A percentile compares a stretch with the other conserved stretches of the same genome.
phyloP scores from a whole-genome alignment of 2,329 filamentous ascomycete species.

The Cryphonectria naterciae region DNA sequence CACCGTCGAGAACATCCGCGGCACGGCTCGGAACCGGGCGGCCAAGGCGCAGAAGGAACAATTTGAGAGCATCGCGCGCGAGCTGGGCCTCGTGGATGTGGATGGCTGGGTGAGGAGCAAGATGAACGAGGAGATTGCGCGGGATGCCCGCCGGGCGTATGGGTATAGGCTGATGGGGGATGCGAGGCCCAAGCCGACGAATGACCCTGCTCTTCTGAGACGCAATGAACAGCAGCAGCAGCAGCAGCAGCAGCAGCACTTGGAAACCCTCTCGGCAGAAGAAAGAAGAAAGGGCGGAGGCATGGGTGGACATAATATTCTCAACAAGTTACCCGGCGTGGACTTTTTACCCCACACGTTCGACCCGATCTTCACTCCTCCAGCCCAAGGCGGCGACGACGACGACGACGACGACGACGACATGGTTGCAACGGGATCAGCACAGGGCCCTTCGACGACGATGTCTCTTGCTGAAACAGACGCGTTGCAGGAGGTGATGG shows the following conservation, averaged over 20 bases:
- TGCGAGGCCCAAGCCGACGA: constrained; percentile 8
- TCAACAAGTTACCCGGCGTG: constrained; percentile 7
- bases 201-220: background rate
- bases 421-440: background rate
- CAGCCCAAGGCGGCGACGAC: background rate
- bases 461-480: background rate
- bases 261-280: background rate
- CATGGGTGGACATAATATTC: background rate
- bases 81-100: constrained; percentile 20
- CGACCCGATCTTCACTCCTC: background rate
- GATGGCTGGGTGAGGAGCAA: constrained; percentile 22
- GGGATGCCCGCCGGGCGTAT: constrained; percentile 18
- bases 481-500: background rate
- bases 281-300: background rate
- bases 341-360: background rate
- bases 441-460: background rate
- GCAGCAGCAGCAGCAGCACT: constrained; percentile 2
- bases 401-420: too few relatives aligned
- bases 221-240: constrained; percentile 2
- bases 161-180: constrained; percentile 22
- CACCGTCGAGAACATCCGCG: constrained; percentile 17
- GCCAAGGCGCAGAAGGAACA: constrained; percentile 14
- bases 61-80: constrained; percentile 24
- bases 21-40: constrained; percentile 10
- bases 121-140: constrained; percentile 20